Evolutionary conservation across 768 basidiomycete genomes (phyloP).

Genomic region (Phlebiopsis flavidoalba): DNA sequence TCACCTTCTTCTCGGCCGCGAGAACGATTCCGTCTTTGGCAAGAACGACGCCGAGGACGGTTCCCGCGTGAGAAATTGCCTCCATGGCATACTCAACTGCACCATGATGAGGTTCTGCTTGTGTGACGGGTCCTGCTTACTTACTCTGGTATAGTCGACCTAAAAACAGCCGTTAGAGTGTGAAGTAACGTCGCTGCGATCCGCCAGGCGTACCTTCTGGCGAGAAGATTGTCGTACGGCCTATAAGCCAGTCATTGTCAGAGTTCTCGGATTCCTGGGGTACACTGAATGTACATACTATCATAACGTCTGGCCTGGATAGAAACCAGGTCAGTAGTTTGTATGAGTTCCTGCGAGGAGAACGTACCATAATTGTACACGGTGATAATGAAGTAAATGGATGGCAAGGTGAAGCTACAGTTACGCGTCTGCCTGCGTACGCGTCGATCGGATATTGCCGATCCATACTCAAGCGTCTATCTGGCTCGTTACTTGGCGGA

Average conservation of each 20-base stretch:
- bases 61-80: conserved; percentile 93
- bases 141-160: conserved; percentile 95
- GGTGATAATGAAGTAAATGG: not conserved
- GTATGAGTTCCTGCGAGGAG: too few relatives aligned
- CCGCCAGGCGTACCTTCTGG: conserved; percentile 74
- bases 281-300: conserved; percentile 50
- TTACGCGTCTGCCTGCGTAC: conserved; percentile 9
- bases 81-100: conserved; percentile 99
- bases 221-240: conserved; percentile 97
- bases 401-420: not conserved
- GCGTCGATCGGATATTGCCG: conserved; percentile 8
- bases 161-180: conserved; percentile 26
- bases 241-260: conserved; percentile 32
- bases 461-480: not conserved
- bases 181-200: not conserved
- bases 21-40: conserved; percentile 89
- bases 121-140: conserved; percentile 22
- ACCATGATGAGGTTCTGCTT: not conserved
- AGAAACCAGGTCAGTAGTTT: not conserved
- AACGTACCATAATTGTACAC: not conserved
- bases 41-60: conserved; percentile 88
- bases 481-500: not conserved
- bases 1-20: conserved; percentile 96
- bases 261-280: not conserved
- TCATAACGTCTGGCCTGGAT: conserved; percentile 88